A percentile compares a stretch with the other conserved stretches of the same genome.
Conservation (phyloP, 176 grass and related monocot species). For the Dendrocalamus sinicus region DNA sequence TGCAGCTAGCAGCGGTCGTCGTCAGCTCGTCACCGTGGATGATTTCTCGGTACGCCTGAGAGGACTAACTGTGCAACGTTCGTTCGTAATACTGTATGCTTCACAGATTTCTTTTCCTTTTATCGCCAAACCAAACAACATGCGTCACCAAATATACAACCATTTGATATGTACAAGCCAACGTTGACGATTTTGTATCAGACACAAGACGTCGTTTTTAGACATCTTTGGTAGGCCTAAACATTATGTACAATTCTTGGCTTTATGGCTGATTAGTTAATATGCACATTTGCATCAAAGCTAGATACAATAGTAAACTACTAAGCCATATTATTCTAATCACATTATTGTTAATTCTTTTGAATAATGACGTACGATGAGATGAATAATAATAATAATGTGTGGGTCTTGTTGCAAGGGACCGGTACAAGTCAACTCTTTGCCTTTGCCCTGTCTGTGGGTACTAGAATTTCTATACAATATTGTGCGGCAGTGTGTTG, state of each 20-base stretch:
- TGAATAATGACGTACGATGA: constrained; percentile 7
- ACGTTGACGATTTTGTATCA: constrained; percentile 4
- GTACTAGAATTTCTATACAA: background rate
- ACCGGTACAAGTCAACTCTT: no score
- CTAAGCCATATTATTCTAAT: background rate
- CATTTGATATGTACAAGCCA: background rate
- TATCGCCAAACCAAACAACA: background rate
- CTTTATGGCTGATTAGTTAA: background rate
- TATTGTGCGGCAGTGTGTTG: background rate
- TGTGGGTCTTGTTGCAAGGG: background rate
- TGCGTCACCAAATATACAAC: background rate
- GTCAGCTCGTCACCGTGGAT: background rate
- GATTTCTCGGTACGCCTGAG: background rate
- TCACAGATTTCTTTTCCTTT: background rate
- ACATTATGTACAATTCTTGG: background rate
- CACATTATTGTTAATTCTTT: background rate
- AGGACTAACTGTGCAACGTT: background rate
- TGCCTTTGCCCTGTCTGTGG: no score
- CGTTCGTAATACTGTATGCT: background rate
- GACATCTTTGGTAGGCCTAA: background rate
- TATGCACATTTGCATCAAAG: constrained; percentile 15
- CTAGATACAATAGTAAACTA: constrained; percentile 24
- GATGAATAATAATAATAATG: background rate
- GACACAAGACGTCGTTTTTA: background rate
- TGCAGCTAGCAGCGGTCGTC: background rate